Base-by-base conservation (phyloP, 306 rosid genomes). In the Lotus japonicus region DNA sequence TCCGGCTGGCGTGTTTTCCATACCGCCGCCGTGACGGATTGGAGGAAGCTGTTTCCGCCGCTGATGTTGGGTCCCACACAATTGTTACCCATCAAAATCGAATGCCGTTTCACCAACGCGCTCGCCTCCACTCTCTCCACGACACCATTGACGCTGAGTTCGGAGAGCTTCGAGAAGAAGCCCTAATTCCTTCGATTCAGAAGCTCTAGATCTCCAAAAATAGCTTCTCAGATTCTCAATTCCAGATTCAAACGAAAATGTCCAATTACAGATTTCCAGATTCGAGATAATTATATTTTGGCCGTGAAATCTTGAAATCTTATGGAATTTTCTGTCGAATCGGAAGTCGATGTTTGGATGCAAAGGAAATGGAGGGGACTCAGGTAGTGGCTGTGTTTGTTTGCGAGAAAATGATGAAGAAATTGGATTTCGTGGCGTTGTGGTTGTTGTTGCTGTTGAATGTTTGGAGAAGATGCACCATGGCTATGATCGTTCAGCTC, bases 51-150 rank as follows among this genome's bases (percentile, higher is more conserved):
- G 62, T 73, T 75, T 3, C 82, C 70, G 19, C 82, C 70, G 19
- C 88, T 84, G 39, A 72, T 58, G 77, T 74, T 90, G 55, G 97
- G 96, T 59, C 98, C 98, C 12, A 85, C 87, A 10, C 99, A 94
- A 74, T 84, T 85, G 82, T 94, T 94, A 75, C 99, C 99, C 99
- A 94, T 94, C 70, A 83, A 73, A 62, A 52, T 71, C 2, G 66
- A 55, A 46, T 59, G 71, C 53, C 45, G 15, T 35, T 65, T 70
- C 55, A 41, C 65, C 71, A 75, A 65, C 71, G 54, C 58, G 52
- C 9, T 52, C 61, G 77, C 54, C 65, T 61, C 69, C 82, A 60
- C 60, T 67, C 77, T 73, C 62, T 71, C 57, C 56, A 7, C 68
- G 63, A 74, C 68, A 64, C 76, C 85, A 83, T 81, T 42, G 74